Base-by-base conservation (phyloP, 2,329 filamentous ascomycete genomes). In the Mycocentrospora acerina region DNA sequence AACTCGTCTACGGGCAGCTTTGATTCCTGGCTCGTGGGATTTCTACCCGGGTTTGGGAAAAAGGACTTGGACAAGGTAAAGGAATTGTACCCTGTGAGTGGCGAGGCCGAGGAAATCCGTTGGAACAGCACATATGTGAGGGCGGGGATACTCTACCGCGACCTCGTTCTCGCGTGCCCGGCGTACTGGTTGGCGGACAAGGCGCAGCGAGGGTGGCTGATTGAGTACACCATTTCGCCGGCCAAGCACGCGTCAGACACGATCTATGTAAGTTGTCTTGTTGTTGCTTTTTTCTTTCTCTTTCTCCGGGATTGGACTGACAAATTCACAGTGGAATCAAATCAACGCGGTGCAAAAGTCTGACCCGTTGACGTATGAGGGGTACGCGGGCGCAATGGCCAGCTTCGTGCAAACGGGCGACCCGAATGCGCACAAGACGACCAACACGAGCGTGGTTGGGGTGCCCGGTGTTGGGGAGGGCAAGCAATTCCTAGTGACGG, bases 391-490 rank as follows among this genome's bases (percentile, higher is more conserved):
- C 4, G 79, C 80, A 0, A 75, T 83, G 53, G 79, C 77, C 1
- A 79, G 75, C 16, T 83, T 82, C 59, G 76, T 83, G 41, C 71
- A 78, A 56, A 80, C 76, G 0, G 78, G 78, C 0, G 72, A 82
- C 56, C 78, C 80, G 0, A 82, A 83, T 51, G 62, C 69, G 10
- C 69, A 77, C 40, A 82, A 82, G 42, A 44, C 82, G 24, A 81
- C 78, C 0, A 67, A 71, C 36, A 42, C 42, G 2, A 66, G 62
- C 18, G 55, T 71, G 31, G 59, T 62, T 12, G 73, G 66, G 1
- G 72, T 81, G 7, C 78, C 79, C 2, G 44, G 57, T 8, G 47
- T 77, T 7, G 53, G 58, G 13, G 54, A 62, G 0, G 69, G 66
- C 0, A 55, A 71, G 40, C 73, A 82, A 57, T 82, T 78, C 53